A percentile compares a stretch with the other conserved stretches of the same genome.
Evolutionary conservation across 1,284 basidiomycete genomes (phyloP).

Genomic region (Melampsora larici-populina): DNA sequence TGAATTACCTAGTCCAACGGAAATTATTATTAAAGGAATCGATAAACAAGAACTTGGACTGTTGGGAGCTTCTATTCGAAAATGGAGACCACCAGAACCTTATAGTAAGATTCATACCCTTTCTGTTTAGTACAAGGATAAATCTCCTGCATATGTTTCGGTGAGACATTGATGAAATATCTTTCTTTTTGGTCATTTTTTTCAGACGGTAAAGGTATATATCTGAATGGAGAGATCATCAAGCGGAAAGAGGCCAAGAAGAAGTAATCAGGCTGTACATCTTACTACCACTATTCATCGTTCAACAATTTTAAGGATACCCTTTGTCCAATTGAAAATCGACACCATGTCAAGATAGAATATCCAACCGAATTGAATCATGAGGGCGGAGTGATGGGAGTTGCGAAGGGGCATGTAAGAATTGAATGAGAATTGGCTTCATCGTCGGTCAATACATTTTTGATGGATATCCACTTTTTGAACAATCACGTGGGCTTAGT

Average conservation of each 20-base stretch:
- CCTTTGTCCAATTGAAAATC: no score
- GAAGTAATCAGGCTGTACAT: constrained; percentile 63
- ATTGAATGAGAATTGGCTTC: no score
- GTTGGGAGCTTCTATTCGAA: constrained; percentile 81
- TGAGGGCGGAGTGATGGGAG: no score
- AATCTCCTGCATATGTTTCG: no score
- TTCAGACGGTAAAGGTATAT: constrained; percentile 67
- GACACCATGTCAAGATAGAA: no score
- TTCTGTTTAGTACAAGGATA: background rate
- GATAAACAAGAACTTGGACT: constrained; percentile 68
- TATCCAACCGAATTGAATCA: no score
- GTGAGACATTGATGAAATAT: background rate
- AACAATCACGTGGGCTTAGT: no score
- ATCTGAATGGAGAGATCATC: constrained; percentile 82
- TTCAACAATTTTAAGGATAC: no score
- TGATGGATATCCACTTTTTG: no score
- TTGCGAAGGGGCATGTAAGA: no score
- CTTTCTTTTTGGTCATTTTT: constrained; percentile 51
- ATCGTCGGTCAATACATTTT: no score
- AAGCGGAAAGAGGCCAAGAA: constrained; percentile 89
- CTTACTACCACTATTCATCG: no score
- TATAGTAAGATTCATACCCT: constrained; percentile 60
- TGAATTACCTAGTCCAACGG: constrained; percentile 57
- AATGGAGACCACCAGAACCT: constrained; percentile 84
- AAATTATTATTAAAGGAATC: constrained; percentile 58